Percentiles rank a stretch among this genome's conserved stretches.
These are phyloP conservation scores for Yarrowia sp. DNA, from an alignment of 805 yeast genomes.

Conservation along the genomic window DNA sequence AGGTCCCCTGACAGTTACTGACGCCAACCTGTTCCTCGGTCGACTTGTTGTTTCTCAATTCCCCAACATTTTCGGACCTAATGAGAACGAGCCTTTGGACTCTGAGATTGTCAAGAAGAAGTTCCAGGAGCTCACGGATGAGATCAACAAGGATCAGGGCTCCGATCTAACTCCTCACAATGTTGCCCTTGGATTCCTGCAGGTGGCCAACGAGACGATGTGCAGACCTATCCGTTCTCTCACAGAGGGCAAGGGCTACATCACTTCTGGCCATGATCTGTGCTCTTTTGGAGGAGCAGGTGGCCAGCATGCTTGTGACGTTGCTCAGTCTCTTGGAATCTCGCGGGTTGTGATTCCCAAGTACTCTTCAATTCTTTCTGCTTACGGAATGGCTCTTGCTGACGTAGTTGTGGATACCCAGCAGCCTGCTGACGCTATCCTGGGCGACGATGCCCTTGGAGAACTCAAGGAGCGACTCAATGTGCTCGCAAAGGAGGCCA, in stretches of 20 bases:
- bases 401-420: constrained; percentile 80
- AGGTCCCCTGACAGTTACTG: constrained; percentile 81
- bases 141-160: constrained; percentile 51
- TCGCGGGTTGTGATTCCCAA: constrained; percentile 67
- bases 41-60: constrained; percentile 69
- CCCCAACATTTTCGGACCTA: constrained; percentile 80
- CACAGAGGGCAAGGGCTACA: constrained; percentile 80
- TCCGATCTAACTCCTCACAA: constrained; percentile 52
- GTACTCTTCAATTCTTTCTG: constrained; percentile 79
- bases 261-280: constrained; percentile 59
- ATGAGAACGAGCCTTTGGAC: constrained; percentile 70
- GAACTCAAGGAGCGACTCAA: constrained; percentile 47
- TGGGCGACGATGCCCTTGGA: constrained; percentile 37
- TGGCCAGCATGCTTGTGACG: constrained; percentile 81
- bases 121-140: constrained; percentile 52
- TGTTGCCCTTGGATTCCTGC: constrained; percentile 75
- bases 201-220: constrained; percentile 85
- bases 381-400: constrained; percentile 84
- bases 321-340: constrained; percentile 70
- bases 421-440: constrained; percentile 57
- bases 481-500: constrained; percentile 45
- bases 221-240: constrained; percentile 83
- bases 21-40: constrained; percentile 73
- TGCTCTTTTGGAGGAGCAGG: constrained; percentile 94
- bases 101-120: constrained; percentile 47